Percentiles rank a stretch among this genome's conserved stretches.
These are phyloP conservation scores for Hymenoscyphus infarciens DNA, from an alignment of 2,329 filamentous ascomycete species.

Conservation along the genomic window DNA sequence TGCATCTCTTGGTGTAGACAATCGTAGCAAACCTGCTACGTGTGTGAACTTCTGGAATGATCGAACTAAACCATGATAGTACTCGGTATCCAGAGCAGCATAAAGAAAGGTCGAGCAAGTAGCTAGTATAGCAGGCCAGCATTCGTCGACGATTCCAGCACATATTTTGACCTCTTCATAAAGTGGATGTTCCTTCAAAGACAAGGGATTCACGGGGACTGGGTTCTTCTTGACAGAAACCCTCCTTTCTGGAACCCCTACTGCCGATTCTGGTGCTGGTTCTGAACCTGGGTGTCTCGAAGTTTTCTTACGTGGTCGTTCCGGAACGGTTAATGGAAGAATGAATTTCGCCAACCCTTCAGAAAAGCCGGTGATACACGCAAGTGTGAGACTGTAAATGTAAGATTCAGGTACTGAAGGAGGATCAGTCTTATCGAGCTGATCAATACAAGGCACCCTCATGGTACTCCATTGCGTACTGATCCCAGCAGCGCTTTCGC, in stretches of 20 bases:
- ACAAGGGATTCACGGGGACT: constrained; percentile 79
- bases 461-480: constrained; percentile 89
- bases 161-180: constrained; percentile 70
- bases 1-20: constrained; percentile 84
- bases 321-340: constrained; percentile 83
- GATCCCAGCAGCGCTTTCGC: constrained; percentile 69
- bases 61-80: constrained; percentile 86
- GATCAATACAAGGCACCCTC: constrained; percentile 84
- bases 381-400: constrained; percentile 81
- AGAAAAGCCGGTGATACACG: constrained; percentile 84
- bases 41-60: constrained; percentile 95
- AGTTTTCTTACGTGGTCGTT: constrained; percentile 53
- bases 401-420: constrained; percentile 87
- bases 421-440: constrained; percentile 86
- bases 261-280: constrained; percentile 22
- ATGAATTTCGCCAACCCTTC: constrained; percentile 93
- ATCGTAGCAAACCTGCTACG: constrained; percentile 81
- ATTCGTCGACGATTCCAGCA: constrained; percentile 80
- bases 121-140: constrained; percentile 93
- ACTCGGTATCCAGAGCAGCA: constrained; percentile 85
- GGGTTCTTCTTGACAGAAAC: constrained; percentile 71
- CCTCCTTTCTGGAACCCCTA: constrained; percentile 50
- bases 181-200: constrained; percentile 68
- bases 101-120: constrained; percentile 95
- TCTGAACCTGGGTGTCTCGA: constrained; percentile 26